Evolutionary conservation across 2,329 filamentous ascomycete species (phyloP).

Genomic region (Curvularia spicifera): DNA sequence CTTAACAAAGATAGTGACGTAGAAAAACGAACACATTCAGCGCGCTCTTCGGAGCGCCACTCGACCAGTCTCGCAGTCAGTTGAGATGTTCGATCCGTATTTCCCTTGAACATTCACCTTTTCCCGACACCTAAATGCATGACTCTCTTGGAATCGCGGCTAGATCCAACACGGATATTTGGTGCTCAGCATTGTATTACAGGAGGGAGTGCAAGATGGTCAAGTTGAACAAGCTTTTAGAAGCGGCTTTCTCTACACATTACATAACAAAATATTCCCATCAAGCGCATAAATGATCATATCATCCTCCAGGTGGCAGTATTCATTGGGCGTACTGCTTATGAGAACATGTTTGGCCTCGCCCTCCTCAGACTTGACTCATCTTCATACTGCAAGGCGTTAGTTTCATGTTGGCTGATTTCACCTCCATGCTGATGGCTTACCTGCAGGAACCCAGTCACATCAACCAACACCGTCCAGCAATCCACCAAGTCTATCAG

Average conservation of each 20-base stretch:
- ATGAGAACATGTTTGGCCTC: slow-evolving; percentile 34
- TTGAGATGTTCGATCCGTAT: not conserved
- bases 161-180: not conserved
- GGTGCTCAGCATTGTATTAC: not conserved
- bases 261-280: not conserved
- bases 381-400: slow-evolving; percentile 37
- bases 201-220: not conserved
- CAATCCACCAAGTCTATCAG: slow-evolving; percentile 82
- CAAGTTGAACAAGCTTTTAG: not conserved
- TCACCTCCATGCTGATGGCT: slow-evolving; percentile 7
- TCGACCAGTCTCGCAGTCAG: not conserved
- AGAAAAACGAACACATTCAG: no score
- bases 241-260: slow-evolving; percentile 3
- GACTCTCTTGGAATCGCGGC: not conserved
- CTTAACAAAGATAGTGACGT: no score
- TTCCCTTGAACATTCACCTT: not conserved
- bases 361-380: slow-evolving; percentile 32
- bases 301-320: not conserved
- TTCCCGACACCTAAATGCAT: not conserved
- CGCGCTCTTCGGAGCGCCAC: no score
- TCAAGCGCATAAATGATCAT: not conserved
- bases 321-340: not conserved
- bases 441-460: slow-evolving; percentile 87
- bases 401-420: slow-evolving; percentile 8
- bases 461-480: slow-evolving; percentile 80